Evolutionary conservation across 768 basidiomycete species (phyloP), one percentile per base, ranked within the genome.

Genomic region (Kwoniella mangroviensis): DNA sequence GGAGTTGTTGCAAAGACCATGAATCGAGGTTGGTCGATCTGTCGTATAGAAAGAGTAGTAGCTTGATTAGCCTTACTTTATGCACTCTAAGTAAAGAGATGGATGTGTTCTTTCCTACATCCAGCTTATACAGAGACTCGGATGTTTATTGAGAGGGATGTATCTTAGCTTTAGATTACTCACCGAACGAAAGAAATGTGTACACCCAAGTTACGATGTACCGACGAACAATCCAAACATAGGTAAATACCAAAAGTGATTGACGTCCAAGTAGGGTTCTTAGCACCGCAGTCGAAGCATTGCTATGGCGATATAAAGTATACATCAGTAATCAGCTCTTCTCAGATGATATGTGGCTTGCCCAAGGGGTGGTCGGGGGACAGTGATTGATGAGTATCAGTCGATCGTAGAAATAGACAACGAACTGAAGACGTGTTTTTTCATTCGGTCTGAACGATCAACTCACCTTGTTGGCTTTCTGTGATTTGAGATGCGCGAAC

Each of bases 161-260:
- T 11, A n/a, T n/a, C n/a, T n/a, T n/a, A n/a, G n/a, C n/a, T n/a
- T n/a, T n/a, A n/a, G n/a, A n/a, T n/a, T n/a, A 83, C 90, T 76
- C 81, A 94, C 93, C 95, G 86, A 53, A 99, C 96, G 78, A 99
- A 99, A 72, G 90, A 92, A 83, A 99, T 94, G 82, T 99, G 97
- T 24, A 98, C 96, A 76, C 97, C 97, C 89, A 98, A 90, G 82
- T 96, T 98, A 63, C 97, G 87, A 84, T 99, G 97, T 15, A 91
- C 85, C 74, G 91, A 92, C 4, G 96, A 98, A 86, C 97, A 99
- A 69, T 99, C 95, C 41, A 98, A 86, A 81, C 97, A 99, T 79
- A 99, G 94, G 84, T 98, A 98, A 15, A 98, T 90, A 42, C 93
- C 96, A 81, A 91, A 99, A 0, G 94, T 95, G 22, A 97, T 93